Evolutionary conservation across 2,329 filamentous ascomycete species (phyloP), one percentile per base, ranked within the genome.

Genomic region (Sporothrix curviconia): DNA sequence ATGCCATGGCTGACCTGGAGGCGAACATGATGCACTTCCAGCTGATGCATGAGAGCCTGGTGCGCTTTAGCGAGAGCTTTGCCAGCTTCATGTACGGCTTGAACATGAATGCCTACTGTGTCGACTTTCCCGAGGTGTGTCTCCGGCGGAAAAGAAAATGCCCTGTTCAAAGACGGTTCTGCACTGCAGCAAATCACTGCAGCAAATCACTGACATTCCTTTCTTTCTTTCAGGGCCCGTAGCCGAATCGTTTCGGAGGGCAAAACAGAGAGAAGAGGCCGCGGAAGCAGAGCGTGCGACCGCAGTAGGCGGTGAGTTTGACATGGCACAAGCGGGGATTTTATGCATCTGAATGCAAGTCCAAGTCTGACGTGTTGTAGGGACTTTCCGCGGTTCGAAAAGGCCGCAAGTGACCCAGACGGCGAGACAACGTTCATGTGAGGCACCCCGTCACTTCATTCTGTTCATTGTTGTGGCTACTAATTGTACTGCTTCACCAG

Each of bases 71-170:
- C 71, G 94, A 99, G 78, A 95, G 89, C 68, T 99, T 99, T 72
- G 91, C 91, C 1, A 90, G 87, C 65, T 97, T 99, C 67, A 74
- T 99, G 46, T 99, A 97, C 66, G 94, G 94, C 2, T 72, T 99
- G 69, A 97, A 97, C 69, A 96, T 99, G 92, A 97, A 96, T 71
- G 94, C 94, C 1, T 99, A 97, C 70, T 97, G 92, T 70, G 92
- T 97, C 32, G 94, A 99, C 71, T 99, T 96, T 63, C 89, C 91
- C 0, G 94, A 99, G 83, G 91, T 91, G 74, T 24, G 52, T 17
- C 28, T 32, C n/a, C n/a, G n/a, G n/a, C n/a, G n/a, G n/a, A n/a
- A n/a, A n/a, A n/a, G n/a, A n/a, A n/a, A n/a, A n/a, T n/a, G n/a
- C n/a, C n/a, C n/a, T n/a, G n/a, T n/a, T n/a, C n/a, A n/a, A n/a